Conservation (phyloP, 2,329 filamentous ascomycete genomes). For the Botrytis cinerea region DNA sequence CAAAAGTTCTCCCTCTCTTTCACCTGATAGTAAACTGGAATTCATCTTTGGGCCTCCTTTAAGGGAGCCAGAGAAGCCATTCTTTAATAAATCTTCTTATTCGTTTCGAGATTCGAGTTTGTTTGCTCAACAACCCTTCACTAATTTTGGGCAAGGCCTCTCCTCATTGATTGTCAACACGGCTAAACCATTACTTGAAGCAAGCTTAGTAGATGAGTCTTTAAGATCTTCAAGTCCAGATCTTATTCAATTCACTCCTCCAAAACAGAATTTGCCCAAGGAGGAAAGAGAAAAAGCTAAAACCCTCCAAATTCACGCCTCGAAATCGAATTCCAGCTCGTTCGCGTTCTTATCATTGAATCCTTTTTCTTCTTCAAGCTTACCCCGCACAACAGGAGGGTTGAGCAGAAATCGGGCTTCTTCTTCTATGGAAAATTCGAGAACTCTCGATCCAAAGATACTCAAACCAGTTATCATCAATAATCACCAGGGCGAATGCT, state of each 20-base stretch:
- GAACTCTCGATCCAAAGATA: background rate
- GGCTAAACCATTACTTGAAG: background rate
- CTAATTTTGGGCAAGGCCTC: background rate
- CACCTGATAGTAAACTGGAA: background rate
- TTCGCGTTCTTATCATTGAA: background rate
- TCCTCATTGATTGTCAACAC: background rate
- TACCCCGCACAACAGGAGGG: background rate
- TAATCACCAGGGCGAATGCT: background rate
- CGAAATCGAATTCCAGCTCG: background rate
- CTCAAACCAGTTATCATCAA: background rate
- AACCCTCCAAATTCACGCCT: background rate
- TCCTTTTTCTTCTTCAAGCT: background rate
- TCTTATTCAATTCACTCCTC: conserved; percentile 11
- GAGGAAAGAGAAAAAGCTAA: background rate
- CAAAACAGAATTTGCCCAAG: background rate
- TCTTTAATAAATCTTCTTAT: background rate
- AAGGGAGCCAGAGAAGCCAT: background rate
- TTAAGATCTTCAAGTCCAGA: conserved; percentile 1
- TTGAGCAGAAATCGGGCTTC: background rate
- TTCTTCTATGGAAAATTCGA: background rate
- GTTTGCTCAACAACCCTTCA: background rate
- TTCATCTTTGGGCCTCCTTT: background rate
- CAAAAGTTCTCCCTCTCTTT: background rate
- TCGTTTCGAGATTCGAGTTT: background rate
- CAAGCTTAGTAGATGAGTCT: background rate